Evolutionary conservation across 2,329 filamentous ascomycete species (phyloP).

Genomic region (Hypoxylon sp.): DNA sequence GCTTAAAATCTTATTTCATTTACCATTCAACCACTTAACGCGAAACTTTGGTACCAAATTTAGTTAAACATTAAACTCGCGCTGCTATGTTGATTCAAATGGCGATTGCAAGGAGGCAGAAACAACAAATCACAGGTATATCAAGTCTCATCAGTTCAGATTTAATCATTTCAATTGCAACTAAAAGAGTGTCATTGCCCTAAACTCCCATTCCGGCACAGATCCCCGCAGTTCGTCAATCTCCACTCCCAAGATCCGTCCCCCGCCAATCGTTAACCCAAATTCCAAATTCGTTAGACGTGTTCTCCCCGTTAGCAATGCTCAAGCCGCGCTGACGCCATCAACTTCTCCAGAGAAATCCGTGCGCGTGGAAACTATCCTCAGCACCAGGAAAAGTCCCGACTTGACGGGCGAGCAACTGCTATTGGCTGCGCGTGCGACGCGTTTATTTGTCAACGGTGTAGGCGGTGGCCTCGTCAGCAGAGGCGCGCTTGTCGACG

Average conservation of each 20-base stretch:
- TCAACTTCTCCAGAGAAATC: neutral
- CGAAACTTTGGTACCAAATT: neutral
- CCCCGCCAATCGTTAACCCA: neutral
- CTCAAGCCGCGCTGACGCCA: slow-evolving; percentile 4
- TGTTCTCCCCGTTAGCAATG: neutral
- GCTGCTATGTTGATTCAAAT: no score
- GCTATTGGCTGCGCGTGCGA: neutral
- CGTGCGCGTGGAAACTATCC: neutral
- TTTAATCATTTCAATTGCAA: slow-evolving; percentile 1
- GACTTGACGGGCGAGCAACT: slow-evolving; percentile 3
- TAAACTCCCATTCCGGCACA: slow-evolving; percentile 2
- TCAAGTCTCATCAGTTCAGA: neutral
- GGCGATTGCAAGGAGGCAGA: no score
- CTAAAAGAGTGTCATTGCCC: slow-evolving; percentile 9
- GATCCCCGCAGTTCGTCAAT: neutral
- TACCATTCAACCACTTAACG: neutral
- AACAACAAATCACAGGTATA: neutral
- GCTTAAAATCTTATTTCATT: slow-evolving; percentile 1
- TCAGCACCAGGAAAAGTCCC: slow-evolving; percentile 2
- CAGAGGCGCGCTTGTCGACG: slow-evolving; percentile 7
- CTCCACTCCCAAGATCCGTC: neutral
- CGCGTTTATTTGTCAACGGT: slow-evolving; percentile 8
- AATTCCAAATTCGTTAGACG: neutral
- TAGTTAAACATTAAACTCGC: neutral
- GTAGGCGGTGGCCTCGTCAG: slow-evolving; percentile 8